Evolutionary conservation across 139 green algal genomes (phyloP), one percentile per base, ranked within the genome.

Genomic region (Eudorina sp.): DNA sequence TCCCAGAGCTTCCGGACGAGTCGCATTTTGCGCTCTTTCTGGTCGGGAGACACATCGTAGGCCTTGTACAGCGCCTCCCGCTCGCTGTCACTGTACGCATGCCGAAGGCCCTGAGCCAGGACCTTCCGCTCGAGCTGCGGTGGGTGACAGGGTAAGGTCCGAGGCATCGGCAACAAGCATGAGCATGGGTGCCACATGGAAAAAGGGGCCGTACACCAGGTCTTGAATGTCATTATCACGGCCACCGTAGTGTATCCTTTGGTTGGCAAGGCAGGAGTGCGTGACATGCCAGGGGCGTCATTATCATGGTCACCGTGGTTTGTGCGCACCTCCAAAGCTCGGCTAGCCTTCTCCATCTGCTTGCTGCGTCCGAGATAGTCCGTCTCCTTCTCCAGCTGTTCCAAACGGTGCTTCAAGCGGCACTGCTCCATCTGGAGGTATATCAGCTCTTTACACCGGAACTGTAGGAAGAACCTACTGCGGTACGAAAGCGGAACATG

Each of bases 1-100:
- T 89, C 36, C 89, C 89, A 92, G 41, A 96, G 83, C 87, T 90
- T 92, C 31, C 80, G 60, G 16, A 95, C 80, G 29, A 95, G 90
- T 88, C 95, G 92, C 76, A 94, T 72, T 88, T 96, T 96, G 58
- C 93, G 90, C 55, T 93, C 91, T 72, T 95, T 95, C 45, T 90
- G 81, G 45, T 92, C 69, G 18, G 78, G 51, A 27, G 87, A n/a
- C 29, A 96, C 83, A 8, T 86, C 91, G 90, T 91, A 96, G 9
- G 34, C 25, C 0, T 76, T 25, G 75, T 91, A 94, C 41, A 95
- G 83, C 58, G 90, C 45, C 66, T 91, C 82, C 11, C 93, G 91
- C 88, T 93, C 89, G n/a, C 74, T 70, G 21, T 92, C 89, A 1
- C 55, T 86, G 53, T 88, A 91, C 19, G 90, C 74, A 84, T 87